These are phyloP conservation scores for Fraxinus excelsior DNA, from an alignment of 257 asterid genomes.

Conservation along the genomic window DNA sequence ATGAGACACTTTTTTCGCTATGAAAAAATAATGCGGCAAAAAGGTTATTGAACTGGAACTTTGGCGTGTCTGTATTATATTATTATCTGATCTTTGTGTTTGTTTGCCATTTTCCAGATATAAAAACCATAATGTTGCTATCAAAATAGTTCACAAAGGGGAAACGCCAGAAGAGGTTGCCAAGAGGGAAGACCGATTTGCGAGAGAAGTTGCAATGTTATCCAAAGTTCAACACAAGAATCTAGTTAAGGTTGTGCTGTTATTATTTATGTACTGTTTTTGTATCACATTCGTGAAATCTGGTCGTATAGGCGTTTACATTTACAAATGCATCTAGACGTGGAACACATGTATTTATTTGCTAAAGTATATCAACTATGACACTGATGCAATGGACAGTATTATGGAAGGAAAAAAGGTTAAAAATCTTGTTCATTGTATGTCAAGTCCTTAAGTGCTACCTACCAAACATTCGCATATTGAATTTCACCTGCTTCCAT, in stretches of 20 bases:
- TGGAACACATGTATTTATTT: not conserved
- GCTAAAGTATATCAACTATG: not conserved
- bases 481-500: not conserved
- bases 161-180: conserved; percentile 77
- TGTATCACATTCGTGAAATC: not conserved
- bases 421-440: no score
- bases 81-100: conserved; percentile 2
- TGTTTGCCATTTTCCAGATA: conserved; percentile 48
- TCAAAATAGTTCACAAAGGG: conserved; percentile 75
- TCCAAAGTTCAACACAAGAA: conserved; percentile 91
- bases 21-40: no score
- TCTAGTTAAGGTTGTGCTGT: conserved; percentile 75
- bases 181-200: conserved; percentile 69
- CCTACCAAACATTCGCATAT: not conserved
- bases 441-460: not conserved
- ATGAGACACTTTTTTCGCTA: no score
- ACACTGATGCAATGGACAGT: not conserved
- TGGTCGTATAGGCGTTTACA: no score
- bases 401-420: not conserved
- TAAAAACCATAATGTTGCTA: conserved; percentile 84
- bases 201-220: conserved; percentile 83
- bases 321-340: not conserved
- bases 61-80: not conserved
- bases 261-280: not conserved
- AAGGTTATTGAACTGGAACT: no score